A percentile compares a stretch with the other conserved stretches of the same genome.
These are phyloP conservation scores for Eucalyptus microcorys DNA, from an alignment of 345 rosid genomes.

Conservation along the genomic window DNA sequence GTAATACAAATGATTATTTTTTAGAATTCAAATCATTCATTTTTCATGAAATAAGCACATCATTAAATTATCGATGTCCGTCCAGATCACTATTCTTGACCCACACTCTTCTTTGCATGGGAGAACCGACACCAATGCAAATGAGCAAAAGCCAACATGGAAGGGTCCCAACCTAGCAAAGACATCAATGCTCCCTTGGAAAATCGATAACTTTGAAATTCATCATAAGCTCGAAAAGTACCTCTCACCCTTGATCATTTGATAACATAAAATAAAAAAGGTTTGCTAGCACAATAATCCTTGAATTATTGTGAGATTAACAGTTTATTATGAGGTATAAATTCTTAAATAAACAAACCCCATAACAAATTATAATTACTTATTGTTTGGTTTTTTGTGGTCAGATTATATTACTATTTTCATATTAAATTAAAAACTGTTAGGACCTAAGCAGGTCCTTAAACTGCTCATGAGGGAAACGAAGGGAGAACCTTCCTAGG, in stretches of 20 bases:
- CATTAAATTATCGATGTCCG: accelerated
- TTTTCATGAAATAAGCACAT: accelerated
- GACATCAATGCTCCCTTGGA: background rate
- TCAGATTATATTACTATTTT: too few species aligned
- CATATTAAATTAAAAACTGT: accelerated
- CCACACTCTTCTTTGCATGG: background rate
- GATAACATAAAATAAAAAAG: too few species aligned
- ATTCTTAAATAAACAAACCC: too few species aligned
- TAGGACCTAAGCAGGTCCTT: too few species aligned
- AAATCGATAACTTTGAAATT: background rate
- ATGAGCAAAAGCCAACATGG: background rate
- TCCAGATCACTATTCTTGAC: background rate
- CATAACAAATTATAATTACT: too few species aligned
- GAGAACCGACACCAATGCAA: background rate
- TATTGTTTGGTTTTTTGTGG: too few species aligned
- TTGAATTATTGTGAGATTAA: too few species aligned
- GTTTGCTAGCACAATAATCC: too few species aligned
- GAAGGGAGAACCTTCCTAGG: too few species aligned
- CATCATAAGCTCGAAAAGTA: background rate
- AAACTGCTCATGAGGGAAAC: too few species aligned
- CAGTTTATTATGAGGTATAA: accelerated
- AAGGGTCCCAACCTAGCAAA: background rate
- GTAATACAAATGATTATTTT: too few species aligned
- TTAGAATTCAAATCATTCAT: too few species aligned
- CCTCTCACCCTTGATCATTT: background rate